Conservation (phyloP, 2,329 filamentous ascomycete genomes). For the Nigrospora oryzae region DNA sequence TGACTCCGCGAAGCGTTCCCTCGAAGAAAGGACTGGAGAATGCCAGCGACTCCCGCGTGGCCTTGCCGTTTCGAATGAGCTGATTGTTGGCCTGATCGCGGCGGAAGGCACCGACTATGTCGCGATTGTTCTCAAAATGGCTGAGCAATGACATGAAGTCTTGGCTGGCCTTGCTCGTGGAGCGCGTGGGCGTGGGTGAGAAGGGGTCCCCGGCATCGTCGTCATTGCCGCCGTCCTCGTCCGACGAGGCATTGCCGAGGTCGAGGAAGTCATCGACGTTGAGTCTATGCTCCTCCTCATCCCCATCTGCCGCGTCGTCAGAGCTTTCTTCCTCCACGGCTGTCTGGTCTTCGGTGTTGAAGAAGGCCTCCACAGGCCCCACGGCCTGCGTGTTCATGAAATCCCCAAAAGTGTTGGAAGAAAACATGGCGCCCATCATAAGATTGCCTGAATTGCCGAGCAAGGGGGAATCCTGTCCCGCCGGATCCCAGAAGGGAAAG, state of each 20-base stretch:
- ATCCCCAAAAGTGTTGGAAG: slow-evolving; percentile 45
- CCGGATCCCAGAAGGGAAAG: slow-evolving; percentile 31
- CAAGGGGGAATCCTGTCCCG: slow-evolving; percentile 42
- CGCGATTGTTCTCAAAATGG: slow-evolving; percentile 57
- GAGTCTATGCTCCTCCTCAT: slow-evolving; percentile 56
- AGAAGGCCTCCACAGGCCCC: slow-evolving; percentile 69
- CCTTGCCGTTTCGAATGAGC: slow-evolving; percentile 51
- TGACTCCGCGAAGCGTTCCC: slow-evolving; percentile 54
- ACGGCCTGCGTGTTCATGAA: slow-evolving; percentile 57
- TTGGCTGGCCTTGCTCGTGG: slow-evolving; percentile 35
- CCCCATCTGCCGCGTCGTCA: slow-evolving; percentile 46
- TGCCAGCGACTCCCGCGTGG: slow-evolving; percentile 53
- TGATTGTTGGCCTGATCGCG: slow-evolving; percentile 56
- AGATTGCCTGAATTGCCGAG: slow-evolving; percentile 62
- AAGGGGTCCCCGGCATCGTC: slow-evolving; percentile 37
- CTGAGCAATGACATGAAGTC: slow-evolving; percentile 49
- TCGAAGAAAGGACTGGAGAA: slow-evolving; percentile 53
- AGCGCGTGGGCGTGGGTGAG: slow-evolving; percentile 42
- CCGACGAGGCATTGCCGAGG: slow-evolving; percentile 51
- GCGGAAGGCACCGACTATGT: slow-evolving; percentile 72
- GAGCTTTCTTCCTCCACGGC: slow-evolving; percentile 21
- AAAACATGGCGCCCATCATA: slow-evolving; percentile 69
- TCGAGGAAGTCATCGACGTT: slow-evolving; percentile 66
- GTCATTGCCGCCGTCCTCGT: slow-evolving; percentile 43
- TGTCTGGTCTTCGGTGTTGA: slow-evolving; percentile 30